Base-by-base conservation (phyloP, 2,329 filamentous ascomycete genomes). In the Pseudogymnoascus sp. region DNA sequence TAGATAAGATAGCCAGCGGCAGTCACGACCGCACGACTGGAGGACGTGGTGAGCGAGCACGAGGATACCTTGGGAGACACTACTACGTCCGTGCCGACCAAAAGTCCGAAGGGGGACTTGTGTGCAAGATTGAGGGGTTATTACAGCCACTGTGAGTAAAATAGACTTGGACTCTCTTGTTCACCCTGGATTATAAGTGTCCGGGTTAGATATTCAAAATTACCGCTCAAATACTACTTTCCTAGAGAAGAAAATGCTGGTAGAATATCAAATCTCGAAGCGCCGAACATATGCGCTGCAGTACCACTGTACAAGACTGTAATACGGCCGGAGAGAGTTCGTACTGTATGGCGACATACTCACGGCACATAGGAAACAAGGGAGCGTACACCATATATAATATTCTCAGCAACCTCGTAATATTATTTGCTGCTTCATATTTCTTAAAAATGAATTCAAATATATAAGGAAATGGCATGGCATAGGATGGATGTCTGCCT, bases 41-140 rank as follows among this genome's bases (percentile, higher is more conserved):
- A 50, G 7, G 43, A 16, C 47, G 30, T 54, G 47, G 43, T 50
- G n/a, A 50, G 25, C 30, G 47, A 33, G 25, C 47, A 54, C 47
- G 47, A 25, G 47, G 47, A 54, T 54, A 54, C 47, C 47, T 54
- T 54, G 47, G 47, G 47, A 33, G 47, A 33, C 47, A 54, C 47
- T 54, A 54, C 41, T 54, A 54, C 41, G 14, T n/a, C 18, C 47
- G 25, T 54, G 47, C 47, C 47, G 47, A 30, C 47, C 9, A 54
- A 33, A 54, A 54, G 47, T 54, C 47, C 28, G 47, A 54, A 33
- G 25, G 18, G 16, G 28, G 47, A 18, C 11, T 11, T 18, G 28
- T 33, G n/a, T 14, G 33, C n/a, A 18, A 7, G 28, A 33, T 5
- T 2, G 22, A 25, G 22, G n/a, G 25, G 18, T 6, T 54, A 7